Evolutionary conservation across 2,329 filamentous ascomycete genomes (phyloP).

Genomic region (Hypoxylon sp.): DNA sequence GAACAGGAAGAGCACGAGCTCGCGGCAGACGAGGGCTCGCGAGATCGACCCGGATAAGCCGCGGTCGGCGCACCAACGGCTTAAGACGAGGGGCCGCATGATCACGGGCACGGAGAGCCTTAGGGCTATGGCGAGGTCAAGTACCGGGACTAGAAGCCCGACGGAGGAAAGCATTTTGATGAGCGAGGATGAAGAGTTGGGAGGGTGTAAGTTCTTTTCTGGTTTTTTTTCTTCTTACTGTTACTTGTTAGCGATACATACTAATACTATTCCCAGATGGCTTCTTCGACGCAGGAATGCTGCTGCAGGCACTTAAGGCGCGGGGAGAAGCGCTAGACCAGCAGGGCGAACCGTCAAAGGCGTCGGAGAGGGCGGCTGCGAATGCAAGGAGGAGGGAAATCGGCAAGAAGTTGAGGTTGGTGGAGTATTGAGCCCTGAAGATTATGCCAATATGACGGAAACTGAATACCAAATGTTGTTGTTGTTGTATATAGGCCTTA

Average conservation of each 20-base stretch:
- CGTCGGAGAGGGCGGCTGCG: constrained; percentile 72
- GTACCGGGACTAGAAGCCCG: constrained; percentile 69
- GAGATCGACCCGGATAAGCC: constrained; percentile 63
- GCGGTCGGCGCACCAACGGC: constrained; percentile 59
- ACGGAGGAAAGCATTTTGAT: constrained; percentile 78
- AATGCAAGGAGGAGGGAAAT: constrained; percentile 75
- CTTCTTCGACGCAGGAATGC: constrained; percentile 97
- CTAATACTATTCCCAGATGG: constrained; percentile 75
- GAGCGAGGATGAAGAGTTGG: constrained; percentile 90
- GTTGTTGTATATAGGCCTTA: constrained; percentile 11
- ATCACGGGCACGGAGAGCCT: constrained; percentile 72
- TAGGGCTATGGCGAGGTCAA: constrained; percentile 56
- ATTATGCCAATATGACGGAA: background rate
- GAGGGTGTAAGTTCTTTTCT: constrained; percentile 83
- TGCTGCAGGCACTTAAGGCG: constrained; percentile 87
- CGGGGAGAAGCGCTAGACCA: constrained; percentile 69
- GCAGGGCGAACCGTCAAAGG: constrained; percentile 63
- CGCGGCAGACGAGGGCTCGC: constrained; percentile 66
- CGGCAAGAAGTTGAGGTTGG: constrained; percentile 79
- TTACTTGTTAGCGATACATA: constrained; percentile 29
- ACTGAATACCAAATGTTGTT: background rate
- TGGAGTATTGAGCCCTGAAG: constrained; percentile 70
- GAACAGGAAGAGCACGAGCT: constrained; percentile 60
- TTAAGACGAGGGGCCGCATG: constrained; percentile 81
- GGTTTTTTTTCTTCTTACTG: constrained; percentile 20